A percentile compares a stretch with the other conserved stretches of the same genome.
These are phyloP conservation scores for Aphanomyces invadans DNA, from an alignment of 352 stramenopile species.

Conservation along the genomic window DNA sequence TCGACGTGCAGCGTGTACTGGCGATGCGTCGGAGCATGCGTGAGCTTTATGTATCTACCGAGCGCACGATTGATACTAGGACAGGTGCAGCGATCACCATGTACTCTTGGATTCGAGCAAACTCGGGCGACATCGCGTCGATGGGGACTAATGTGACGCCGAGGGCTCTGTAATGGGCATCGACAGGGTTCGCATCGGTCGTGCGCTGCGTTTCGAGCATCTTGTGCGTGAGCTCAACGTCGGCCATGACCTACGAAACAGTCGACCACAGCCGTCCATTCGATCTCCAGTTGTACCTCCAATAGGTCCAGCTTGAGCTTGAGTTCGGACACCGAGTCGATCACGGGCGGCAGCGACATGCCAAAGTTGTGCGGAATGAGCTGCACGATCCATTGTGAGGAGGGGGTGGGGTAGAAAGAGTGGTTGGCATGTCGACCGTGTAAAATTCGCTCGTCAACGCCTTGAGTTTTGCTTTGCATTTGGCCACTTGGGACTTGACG, in stretches of 20 bases:
- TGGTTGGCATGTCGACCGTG: too few species aligned
- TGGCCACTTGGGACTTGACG: constrained; percentile 26
- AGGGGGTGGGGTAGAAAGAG: too few species aligned
- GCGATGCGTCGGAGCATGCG: constrained; percentile 42
- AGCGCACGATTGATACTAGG: too few species aligned
- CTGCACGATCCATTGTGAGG: too few species aligned
- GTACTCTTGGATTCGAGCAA: constrained; percentile 45
- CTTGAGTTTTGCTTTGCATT: constrained; percentile 38
- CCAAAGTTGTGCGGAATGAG: constrained; percentile 64
- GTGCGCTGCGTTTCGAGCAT: constrained; percentile 36
- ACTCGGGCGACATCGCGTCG: constrained; percentile 34
- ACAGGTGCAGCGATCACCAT: too few species aligned
- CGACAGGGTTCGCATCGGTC: constrained; percentile 36
- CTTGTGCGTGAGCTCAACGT: constrained; percentile 54
- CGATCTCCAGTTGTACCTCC: too few species aligned
- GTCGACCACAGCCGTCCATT: too few species aligned
- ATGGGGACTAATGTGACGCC: constrained; percentile 42
- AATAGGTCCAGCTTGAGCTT: constrained; percentile 56
- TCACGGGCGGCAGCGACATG: constrained; percentile 40
- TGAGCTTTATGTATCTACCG: constrained; percentile 54
- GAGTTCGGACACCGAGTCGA: constrained; percentile 44
- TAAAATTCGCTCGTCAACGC: constrained; percentile 58
- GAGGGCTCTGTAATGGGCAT: constrained; percentile 47
- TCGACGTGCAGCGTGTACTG: constrained; percentile 42
- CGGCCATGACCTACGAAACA: constrained; percentile 31